Evolutionary conservation across 192 early-diverging fungal species (phyloP).

Genomic region (Coemansia sp.): DNA sequence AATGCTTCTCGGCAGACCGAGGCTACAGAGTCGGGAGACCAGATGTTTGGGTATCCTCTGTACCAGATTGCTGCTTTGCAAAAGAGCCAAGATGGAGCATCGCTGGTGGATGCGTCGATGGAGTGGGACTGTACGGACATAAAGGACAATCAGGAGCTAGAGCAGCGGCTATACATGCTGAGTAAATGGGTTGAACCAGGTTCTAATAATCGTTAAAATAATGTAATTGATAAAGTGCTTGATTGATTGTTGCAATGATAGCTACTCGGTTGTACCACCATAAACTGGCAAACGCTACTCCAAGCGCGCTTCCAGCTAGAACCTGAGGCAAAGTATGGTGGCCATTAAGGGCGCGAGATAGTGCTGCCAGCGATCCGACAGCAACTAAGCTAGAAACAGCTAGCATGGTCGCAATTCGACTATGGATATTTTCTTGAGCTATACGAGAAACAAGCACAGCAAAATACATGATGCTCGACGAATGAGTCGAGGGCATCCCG

Average conservation of each 20-base stretch:
- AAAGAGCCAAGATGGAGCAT: constrained; percentile 17
- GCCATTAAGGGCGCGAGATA: constrained; percentile 37
- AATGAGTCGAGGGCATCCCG: constrained; percentile 51
- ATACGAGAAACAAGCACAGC: constrained; percentile 13
- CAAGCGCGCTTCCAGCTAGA: constrained; percentile 22
- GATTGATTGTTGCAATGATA: neutral
- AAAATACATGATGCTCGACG: constrained; percentile 30
- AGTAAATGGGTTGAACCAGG: constrained; percentile 53
- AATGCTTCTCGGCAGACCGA: constrained; percentile 28
- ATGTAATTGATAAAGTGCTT: neutral
- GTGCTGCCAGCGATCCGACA: constrained; percentile 11
- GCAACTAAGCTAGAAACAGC: constrained; percentile 4
- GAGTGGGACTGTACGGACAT: constrained; percentile 48
- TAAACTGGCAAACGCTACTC: constrained; percentile 17
- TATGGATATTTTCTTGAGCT: neutral
- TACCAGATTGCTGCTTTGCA: constrained; percentile 48
- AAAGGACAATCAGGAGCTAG: constrained; percentile 54
- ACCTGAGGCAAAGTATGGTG: constrained; percentile 41
- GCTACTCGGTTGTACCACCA: constrained; percentile 28
- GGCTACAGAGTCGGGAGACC: constrained; percentile 11
- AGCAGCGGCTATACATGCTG: constrained; percentile 50
- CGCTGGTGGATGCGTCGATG: constrained; percentile 41
- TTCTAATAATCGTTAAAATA: constrained; percentile 7
- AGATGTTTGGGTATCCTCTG: constrained; percentile 44
- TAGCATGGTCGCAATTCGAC: neutral